Evolutionary conservation across 768 basidiomycete species (phyloP).

Genomic region (Cystofilobasidium capitatum): DNA sequence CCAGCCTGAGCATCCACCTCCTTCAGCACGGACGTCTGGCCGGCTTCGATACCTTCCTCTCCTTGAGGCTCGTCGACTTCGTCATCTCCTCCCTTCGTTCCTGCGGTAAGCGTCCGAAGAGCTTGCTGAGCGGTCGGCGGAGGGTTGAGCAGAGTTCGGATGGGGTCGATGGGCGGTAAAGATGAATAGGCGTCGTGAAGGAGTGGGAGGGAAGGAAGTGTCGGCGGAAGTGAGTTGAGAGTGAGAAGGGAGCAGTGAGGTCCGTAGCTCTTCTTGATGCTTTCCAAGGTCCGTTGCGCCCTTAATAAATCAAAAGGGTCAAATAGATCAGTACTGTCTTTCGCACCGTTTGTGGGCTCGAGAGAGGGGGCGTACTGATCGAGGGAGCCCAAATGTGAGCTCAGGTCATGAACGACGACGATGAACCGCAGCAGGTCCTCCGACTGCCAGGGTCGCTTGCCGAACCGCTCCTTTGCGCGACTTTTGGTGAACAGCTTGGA

Average conservation of each 20-base stretch:
- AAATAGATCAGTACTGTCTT: not conserved
- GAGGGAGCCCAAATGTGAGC: conserved; percentile 31
- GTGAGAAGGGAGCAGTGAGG: conserved; percentile 19
- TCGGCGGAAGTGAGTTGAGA: conserved; percentile 20
- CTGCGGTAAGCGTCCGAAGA: not conserved
- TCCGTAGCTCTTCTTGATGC: conserved; percentile 35
- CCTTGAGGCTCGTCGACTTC: not conserved
- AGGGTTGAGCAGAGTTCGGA: not conserved
- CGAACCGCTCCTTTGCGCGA: conserved; percentile 25
- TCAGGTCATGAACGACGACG: conserved; percentile 38
- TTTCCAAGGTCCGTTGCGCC: conserved; percentile 33
- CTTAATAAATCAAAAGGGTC: conserved; percentile 17
- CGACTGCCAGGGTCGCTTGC: conserved; percentile 35
- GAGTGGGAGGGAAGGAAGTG: conserved; percentile 11
- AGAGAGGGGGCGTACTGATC: conserved; percentile 29
- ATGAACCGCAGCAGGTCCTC: conserved; percentile 33
- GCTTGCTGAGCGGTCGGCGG: not conserved
- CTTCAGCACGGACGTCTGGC: not conserved
- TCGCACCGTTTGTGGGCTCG: too few relatives aligned
- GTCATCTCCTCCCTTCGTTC: not conserved
- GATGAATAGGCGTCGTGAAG: conserved; percentile 15
- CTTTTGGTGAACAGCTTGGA: conserved; percentile 31
- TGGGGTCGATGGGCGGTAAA: conserved; percentile 9
- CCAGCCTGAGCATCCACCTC: not conserved
- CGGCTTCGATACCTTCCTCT: not conserved